These are phyloP conservation scores for Gossypium schwendimanii DNA, from an alignment of 441 rosid species.

Conservation along the genomic window DNA sequence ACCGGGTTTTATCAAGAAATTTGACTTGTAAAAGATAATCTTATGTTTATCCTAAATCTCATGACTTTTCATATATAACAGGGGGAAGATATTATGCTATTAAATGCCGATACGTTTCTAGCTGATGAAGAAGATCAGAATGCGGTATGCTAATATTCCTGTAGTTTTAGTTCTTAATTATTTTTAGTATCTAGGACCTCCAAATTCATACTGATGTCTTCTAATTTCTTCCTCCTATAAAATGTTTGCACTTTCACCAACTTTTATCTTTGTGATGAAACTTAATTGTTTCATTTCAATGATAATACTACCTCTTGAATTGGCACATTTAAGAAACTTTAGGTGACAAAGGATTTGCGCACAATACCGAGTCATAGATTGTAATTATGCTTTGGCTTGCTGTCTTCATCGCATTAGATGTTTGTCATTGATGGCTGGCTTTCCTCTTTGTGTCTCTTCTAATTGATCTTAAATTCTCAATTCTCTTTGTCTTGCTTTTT, in stretches of 20 bases:
- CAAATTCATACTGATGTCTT: not conserved
- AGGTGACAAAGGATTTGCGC: not conserved
- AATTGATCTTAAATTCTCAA: not conserved
- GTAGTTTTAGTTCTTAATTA: slow-evolving; percentile 25
- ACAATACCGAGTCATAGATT: not conserved
- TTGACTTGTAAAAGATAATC: slow-evolving; percentile 11
- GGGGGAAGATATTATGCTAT: slow-evolving; percentile 24
- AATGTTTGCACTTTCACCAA: not conserved
- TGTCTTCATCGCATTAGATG: not conserved
- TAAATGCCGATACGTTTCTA: slow-evolving; percentile 25
- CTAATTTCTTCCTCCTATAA: not conserved
- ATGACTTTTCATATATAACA: slow-evolving; percentile 22
- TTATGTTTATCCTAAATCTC: slow-evolving; percentile 16
- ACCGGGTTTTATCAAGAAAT: slow-evolving; percentile 5
- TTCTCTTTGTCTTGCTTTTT: not conserved
- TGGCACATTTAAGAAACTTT: not conserved
- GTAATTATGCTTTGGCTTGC: not conserved
- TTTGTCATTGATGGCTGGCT: not conserved
- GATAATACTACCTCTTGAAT: slow-evolving; percentile 1
- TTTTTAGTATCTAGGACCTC: not conserved
- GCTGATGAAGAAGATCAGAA: slow-evolving; percentile 20
- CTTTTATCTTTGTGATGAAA: not conserved
- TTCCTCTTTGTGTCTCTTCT: not conserved
- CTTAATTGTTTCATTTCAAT: not conserved
- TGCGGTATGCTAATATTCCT: slow-evolving; percentile 27